A percentile compares a stretch with the other conserved stretches of the same genome.
These are phyloP conservation scores for Claviceps monticola DNA, from an alignment of 2,329 filamentous ascomycete species.

Conservation along the genomic window DNA sequence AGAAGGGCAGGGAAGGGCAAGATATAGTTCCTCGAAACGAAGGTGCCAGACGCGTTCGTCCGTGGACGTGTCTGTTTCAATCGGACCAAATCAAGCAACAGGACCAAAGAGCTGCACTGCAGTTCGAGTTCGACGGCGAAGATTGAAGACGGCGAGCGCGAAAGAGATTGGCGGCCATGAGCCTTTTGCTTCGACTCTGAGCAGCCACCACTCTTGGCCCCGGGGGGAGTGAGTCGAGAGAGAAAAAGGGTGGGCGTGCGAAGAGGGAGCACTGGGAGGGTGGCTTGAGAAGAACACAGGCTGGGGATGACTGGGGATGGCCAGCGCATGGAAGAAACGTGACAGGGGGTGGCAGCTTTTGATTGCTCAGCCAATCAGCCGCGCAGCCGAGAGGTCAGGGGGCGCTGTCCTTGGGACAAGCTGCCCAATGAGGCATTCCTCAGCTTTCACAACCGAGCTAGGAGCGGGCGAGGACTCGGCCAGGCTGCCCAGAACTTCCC, in stretches of 20 bases:
- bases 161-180: constrained; percentile 3
- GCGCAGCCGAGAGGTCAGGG: constrained; percentile 22
- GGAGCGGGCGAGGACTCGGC: constrained; percentile 25
- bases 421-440: constrained; percentile 37
- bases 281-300: constrained; percentile 12
- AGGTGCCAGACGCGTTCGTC: not conserved
- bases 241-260: not conserved
- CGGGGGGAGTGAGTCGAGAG: not conserved
- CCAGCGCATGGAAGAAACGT: constrained; percentile 38
- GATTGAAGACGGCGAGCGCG: not conserved
- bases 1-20: not conserved
- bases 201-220: constrained; percentile 4
- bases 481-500: constrained; percentile 17
- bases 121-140: not conserved
- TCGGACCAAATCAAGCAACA: not conserved
- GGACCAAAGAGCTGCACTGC: not conserved
- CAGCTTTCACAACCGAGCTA: constrained; percentile 31
- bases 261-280: constrained; percentile 6
- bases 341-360: constrained; percentile 32
- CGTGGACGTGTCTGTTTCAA: not conserved
- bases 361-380: constrained; percentile 40
- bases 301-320: constrained; percentile 18
- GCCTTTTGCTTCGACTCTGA: constrained; percentile 4
- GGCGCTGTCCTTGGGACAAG: constrained; percentile 20
- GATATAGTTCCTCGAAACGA: not conserved